These are phyloP conservation scores for Rubroboletus pulcherrimus DNA, from an alignment of 768 basidiomycete genomes.

Conservation along the genomic window DNA sequence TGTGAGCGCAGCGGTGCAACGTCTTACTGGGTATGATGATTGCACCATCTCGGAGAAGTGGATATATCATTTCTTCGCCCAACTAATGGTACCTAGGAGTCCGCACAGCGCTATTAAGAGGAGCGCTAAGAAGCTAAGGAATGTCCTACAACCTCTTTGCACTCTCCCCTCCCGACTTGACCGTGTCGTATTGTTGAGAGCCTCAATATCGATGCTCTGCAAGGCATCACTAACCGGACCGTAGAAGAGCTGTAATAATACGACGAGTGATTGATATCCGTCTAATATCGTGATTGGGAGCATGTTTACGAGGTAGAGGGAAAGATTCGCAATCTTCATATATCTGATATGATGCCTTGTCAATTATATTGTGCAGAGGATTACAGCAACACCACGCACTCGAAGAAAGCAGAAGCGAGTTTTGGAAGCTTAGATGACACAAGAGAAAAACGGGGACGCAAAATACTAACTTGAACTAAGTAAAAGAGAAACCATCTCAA, in stretches of 20 bases:
- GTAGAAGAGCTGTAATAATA: constrained; percentile 25
- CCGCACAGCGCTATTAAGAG: constrained; percentile 20
- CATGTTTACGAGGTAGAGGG: constrained; percentile 79
- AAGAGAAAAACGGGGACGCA: constrained; percentile 36
- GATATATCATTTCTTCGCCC: constrained; percentile 17
- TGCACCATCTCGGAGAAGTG: not conserved
- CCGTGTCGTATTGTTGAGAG: constrained; percentile 2
- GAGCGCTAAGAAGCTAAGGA: constrained; percentile 20
- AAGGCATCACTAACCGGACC: not conserved
- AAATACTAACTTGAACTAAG: constrained; percentile 50
- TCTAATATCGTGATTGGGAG: constrained; percentile 72
- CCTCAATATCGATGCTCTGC: constrained; percentile 22
- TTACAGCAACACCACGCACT: constrained; percentile 41
- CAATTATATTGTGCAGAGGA: not conserved
- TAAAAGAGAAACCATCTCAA: not conserved
- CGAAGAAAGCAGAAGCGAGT: constrained; percentile 38
- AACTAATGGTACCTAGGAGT: constrained; percentile 17
- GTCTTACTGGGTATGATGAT: not conserved
- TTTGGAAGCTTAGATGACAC: constrained; percentile 24
- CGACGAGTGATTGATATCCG: constrained; percentile 55
- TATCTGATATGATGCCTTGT: constrained; percentile 42
- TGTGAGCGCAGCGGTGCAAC: not conserved
- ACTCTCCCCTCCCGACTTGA: constrained; percentile 4
- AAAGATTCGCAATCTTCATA: constrained; percentile 61
- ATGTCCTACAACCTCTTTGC: constrained; percentile 13